Conservation (phyloP, 768 basidiomycete genomes). For the Chlorophyllum brunneum region DNA sequence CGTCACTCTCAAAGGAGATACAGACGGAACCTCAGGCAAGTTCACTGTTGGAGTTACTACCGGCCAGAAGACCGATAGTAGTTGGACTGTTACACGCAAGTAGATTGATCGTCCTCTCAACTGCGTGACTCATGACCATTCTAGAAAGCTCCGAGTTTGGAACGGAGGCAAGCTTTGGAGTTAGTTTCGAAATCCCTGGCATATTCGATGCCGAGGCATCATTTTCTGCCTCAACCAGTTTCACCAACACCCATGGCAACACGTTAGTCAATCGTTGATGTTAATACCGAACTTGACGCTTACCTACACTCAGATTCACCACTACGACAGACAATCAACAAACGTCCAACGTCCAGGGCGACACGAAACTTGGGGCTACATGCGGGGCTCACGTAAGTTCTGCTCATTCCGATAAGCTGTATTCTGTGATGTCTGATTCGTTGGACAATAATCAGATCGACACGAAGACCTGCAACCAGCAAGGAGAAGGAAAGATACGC, state of each 20-base stretch:
- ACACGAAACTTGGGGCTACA: not conserved
- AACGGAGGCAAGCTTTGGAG: not conserved
- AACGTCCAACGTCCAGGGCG: not conserved
- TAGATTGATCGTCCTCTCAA: not conserved
- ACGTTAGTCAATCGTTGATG: not conserved
- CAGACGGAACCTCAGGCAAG: not conserved
- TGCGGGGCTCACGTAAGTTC: not conserved
- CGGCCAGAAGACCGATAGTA: not conserved
- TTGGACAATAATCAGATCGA: conserved; percentile 3
- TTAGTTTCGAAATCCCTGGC: conserved; percentile 1
- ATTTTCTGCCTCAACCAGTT: not conserved
- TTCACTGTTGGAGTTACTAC: not conserved
- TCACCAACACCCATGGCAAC: not conserved
- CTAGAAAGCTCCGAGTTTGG: not conserved
- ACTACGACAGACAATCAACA: not conserved
- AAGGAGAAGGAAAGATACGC: conserved; percentile 9
- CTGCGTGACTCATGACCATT: no score
- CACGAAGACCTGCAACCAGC: conserved; percentile 10
- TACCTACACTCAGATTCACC: not conserved
- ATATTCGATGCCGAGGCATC: not conserved
- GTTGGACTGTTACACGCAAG: conserved; percentile 9
- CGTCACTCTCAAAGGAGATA: not conserved
- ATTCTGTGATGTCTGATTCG: no score
- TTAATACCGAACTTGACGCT: not conserved
- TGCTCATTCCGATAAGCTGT: not conserved